Evolutionary conservation across 148 eudicot species (phyloP), one percentile per base, ranked within the genome.

Genomic region (Chenopodium berlandieri): DNA sequence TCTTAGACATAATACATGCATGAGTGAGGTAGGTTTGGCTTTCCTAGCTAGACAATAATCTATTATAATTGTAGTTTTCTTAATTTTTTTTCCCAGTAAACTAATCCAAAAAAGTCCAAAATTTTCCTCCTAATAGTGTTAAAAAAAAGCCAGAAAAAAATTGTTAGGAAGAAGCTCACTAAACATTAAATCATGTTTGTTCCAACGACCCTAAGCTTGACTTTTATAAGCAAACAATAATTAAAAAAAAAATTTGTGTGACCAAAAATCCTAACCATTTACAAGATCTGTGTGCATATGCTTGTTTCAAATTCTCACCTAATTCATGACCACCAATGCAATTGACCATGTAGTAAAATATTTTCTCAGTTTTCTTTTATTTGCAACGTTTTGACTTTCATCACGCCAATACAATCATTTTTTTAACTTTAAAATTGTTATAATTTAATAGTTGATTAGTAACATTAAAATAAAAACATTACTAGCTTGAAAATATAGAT

Each of bases 291-390:
- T 40, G 17, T 56, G 65, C 30, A 64, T 47, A 50, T 70, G 40
- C 60, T 72, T 65, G 30, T 78, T 79, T 83, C 85, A 83, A 78
- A 83, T 31, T 83, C 79, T 46, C 50, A 83, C 85, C 85, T 68
- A 83, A 79, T 80, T 62, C 25, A 56, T 79, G 82, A 40, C 75
- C 74, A 19, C 1, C 74, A 50, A 67, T 63, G 22, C 31, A 23
- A 44, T 60, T 80, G 80, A 66, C 80, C 47, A 66, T 22, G 40
- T 64, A 37, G 71, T 77, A 44, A 72, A 46, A 40, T 40, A 40
- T 40, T 40, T 40, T 40, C 44, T 40, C 8, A 0, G 7, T 40
- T 40, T 5, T 40, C 8, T 40, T 40, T 40, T 40, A 6, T 4
- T 37, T 37, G 40, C 7, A 37, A 37, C 0, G 7, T 37, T 37